Evolutionary conservation across 768 basidiomycete species (phyloP).

Genomic region (Postia placenta): DNA sequence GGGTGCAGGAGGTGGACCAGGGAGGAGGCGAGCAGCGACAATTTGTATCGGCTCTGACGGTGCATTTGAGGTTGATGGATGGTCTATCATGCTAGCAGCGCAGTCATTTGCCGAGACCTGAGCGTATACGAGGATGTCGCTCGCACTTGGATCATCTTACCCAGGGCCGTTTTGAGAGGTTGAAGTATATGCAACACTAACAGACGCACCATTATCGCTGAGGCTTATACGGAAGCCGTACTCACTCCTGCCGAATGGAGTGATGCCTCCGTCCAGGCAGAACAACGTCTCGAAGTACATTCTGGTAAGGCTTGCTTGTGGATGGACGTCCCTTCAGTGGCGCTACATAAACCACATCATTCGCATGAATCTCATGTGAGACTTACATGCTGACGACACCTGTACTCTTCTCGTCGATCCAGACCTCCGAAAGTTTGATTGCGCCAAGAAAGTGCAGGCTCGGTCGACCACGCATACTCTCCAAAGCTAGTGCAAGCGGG

Average conservation of each 20-base stretch:
- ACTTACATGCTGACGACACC: slow-evolving; percentile 42
- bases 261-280: slow-evolving; percentile 40
- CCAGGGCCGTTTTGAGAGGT: too few species aligned
- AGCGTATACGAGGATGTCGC: slow-evolving; percentile 55
- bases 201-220: slow-evolving; percentile 57
- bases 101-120: slow-evolving; percentile 22
- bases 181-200: too few species aligned
- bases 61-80: slow-evolving; percentile 19
- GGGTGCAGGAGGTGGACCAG: slow-evolving; percentile 30
- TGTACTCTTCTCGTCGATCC: slow-evolving; percentile 48
- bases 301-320: slow-evolving; percentile 50
- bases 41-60: slow-evolving; percentile 33
- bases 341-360: not conserved
- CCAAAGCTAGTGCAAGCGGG: slow-evolving; percentile 64
- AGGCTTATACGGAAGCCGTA: slow-evolving; percentile 62
- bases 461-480: slow-evolving; percentile 75
- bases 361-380: slow-evolving; percentile 24
- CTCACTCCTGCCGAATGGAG: slow-evolving; percentile 33
- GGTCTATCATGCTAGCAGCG: slow-evolving; percentile 5
- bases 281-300: slow-evolving; percentile 70
- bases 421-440: slow-evolving; percentile 46
- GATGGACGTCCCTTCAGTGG: slow-evolving; percentile 58
- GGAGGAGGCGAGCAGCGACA: slow-evolving; percentile 51
- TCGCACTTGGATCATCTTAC: slow-evolving; percentile 66
- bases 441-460: slow-evolving; percentile 53